These are phyloP conservation scores for Debaryomyces udenii DNA, from an alignment of 1,139 yeast genomes.

Conservation along the genomic window DNA sequence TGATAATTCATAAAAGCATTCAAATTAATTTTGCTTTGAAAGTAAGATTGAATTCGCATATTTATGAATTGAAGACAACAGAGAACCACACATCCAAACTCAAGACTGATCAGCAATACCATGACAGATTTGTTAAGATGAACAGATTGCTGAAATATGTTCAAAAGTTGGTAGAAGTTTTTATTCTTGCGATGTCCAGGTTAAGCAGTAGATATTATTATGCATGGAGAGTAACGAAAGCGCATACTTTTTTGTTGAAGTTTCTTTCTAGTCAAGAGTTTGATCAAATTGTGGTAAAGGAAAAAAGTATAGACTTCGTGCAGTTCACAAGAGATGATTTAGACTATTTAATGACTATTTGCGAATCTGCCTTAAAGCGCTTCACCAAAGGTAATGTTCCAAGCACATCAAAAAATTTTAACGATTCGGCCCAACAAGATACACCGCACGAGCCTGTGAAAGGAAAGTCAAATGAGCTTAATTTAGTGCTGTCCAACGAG, in stretches of 20 bases:
- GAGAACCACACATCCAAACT: slow-evolving; percentile 24
- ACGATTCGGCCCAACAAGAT: neutral
- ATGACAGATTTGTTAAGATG: slow-evolving; percentile 22
- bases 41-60: slow-evolving; percentile 24
- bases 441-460: too few species aligned
- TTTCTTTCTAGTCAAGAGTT: slow-evolving; percentile 2
- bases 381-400: neutral
- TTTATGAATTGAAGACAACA: slow-evolving; percentile 24
- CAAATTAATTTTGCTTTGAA: slow-evolving; percentile 31
- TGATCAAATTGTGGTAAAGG: slow-evolving; percentile 3
- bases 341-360: slow-evolving; percentile 3
- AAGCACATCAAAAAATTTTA: neutral
- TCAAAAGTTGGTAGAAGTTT: slow-evolving; percentile 24
- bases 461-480: neutral
- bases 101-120: slow-evolving; percentile 18
- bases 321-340: neutral
- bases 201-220: slow-evolving; percentile 43
- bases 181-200: slow-evolving; percentile 29
- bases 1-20: slow-evolving; percentile 33
- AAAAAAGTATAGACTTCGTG: neutral
- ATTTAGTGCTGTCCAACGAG: neutral
- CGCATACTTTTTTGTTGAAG: slow-evolving; percentile 25
- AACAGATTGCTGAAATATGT: slow-evolving; percentile 22
- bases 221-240: slow-evolving; percentile 48
- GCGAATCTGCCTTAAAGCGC: slow-evolving; percentile 1